phyloP scores from a whole-genome alignment of 2,329 filamentous ascomycete species.

The Huntiella bhutanensis region DNA sequence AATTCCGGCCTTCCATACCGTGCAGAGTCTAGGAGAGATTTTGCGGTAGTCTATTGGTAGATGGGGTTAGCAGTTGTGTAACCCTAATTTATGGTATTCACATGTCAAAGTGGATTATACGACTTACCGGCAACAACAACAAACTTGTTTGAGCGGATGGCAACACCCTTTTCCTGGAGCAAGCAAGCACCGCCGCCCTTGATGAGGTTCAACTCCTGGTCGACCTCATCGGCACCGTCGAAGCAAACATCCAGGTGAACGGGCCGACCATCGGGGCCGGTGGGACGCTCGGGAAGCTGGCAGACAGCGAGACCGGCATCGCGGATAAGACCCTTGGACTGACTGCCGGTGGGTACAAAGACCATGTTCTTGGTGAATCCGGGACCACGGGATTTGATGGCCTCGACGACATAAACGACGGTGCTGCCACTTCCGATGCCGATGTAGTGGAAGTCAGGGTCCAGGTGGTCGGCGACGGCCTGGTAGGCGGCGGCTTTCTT shows the following conservation, averaged over 20 bases:
- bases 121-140: conserved; percentile 62
- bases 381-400: conserved; percentile 44
- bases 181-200: conserved; percentile 95
- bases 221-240: conserved; percentile 93
- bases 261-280: conserved; percentile 26
- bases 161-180: conserved; percentile 94
- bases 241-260: conserved; percentile 71
- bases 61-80: neutral
- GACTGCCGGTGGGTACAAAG: conserved; percentile 84
- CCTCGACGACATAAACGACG: conserved; percentile 70
- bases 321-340: conserved; percentile 73
- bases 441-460: conserved; percentile 40
- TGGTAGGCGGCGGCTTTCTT: conserved; percentile 58
- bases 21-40: conserved; percentile 54
- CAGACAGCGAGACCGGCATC: conserved; percentile 58
- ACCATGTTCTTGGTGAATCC: conserved; percentile 43
- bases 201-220: conserved; percentile 86
- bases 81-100: neutral
- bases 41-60: conserved; percentile 63
- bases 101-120: neutral
- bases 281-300: conserved; percentile 56
- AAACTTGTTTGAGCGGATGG: conserved; percentile 65
- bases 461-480: conserved; percentile 56
- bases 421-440: conserved; percentile 70
- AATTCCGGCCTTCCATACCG: conserved; percentile 56